phyloP scores from a whole-genome alignment of 2,329 filamentous ascomycete genomes.

The Apiospora hydei region DNA sequence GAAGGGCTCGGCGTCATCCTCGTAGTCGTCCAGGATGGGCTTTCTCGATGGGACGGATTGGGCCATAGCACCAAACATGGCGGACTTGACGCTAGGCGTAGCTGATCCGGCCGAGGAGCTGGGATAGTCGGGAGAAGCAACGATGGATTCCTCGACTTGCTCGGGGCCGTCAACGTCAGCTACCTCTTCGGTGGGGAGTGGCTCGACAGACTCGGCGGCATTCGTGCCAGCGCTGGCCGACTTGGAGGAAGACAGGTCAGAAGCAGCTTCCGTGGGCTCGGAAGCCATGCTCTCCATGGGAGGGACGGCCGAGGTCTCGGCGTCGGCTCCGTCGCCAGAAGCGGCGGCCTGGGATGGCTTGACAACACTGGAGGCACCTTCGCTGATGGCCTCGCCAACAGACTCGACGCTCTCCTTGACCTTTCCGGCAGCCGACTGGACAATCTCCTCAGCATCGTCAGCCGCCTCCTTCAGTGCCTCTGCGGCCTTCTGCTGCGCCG shows the following conservation, averaged over 20 bases:
- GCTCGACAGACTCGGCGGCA: constrained; percentile 36
- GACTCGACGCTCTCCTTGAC: constrained; percentile 26
- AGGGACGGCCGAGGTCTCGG: constrained; percentile 35
- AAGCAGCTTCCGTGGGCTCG: constrained; percentile 34
- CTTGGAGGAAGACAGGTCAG: constrained; percentile 4
- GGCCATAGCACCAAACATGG: constrained; percentile 58
- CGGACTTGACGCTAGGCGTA: constrained; percentile 50
- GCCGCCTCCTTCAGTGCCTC: constrained; percentile 36
- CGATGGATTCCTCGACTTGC: constrained; percentile 45
- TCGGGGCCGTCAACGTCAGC: constrained; percentile 38
- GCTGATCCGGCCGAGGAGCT: constrained; percentile 34
- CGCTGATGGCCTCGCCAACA: constrained; percentile 33
- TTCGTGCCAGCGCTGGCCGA: constrained; percentile 33
- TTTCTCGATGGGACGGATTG: constrained; percentile 56
- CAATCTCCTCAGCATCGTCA: constrained; percentile 34
- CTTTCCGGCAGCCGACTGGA: constrained; percentile 24
- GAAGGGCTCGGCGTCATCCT: constrained; percentile 53
- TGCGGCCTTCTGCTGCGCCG: constrained; percentile 44
- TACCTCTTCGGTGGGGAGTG: constrained; percentile 33
- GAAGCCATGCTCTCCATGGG: constrained; percentile 34
- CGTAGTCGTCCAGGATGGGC: constrained; percentile 50
- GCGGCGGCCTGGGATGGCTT: constrained; percentile 32
- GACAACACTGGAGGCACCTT: constrained; percentile 40
- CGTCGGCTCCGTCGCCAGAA: constrained; percentile 32
- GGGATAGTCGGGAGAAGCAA: constrained; percentile 38